phyloP scores from a whole-genome alignment of 2,329 filamentous ascomycete species.

The Xylariaceae sp. region DNA sequence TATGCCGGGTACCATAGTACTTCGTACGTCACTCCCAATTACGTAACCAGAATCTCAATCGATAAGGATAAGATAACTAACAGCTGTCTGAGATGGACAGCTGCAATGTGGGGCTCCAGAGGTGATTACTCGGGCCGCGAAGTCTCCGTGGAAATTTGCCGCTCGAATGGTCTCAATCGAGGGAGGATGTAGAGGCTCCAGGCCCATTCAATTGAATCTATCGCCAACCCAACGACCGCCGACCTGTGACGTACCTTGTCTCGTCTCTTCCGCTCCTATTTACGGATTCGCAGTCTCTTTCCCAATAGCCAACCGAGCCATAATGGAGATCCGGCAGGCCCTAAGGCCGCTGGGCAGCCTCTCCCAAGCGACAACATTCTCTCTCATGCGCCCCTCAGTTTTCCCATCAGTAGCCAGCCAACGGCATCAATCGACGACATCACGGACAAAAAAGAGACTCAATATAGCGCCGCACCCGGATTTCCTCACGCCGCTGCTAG shows the following conservation, averaged over 20 bases:
- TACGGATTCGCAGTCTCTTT: no score
- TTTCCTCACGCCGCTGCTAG: slow-evolving; percentile 42
- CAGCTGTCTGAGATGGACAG: neutral
- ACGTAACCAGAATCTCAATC: neutral
- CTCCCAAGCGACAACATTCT: slow-evolving; percentile 6
- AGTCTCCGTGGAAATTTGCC: slow-evolving; percentile 21
- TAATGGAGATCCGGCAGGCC: slow-evolving; percentile 30
- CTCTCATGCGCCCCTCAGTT: neutral
- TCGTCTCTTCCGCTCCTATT: neutral
- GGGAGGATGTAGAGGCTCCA: neutral
- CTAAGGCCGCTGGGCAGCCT: slow-evolving; percentile 23
- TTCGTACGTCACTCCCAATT: neutral
- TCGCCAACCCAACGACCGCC: neutral
- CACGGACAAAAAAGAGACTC: slow-evolving; percentile 53
- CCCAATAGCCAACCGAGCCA: neutral
- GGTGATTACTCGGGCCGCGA: slow-evolving; percentile 11
- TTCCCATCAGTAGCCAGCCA: slow-evolving; percentile 27
- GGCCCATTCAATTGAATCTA: neutral
- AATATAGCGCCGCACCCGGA: slow-evolving; percentile 59
- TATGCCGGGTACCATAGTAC: no score
- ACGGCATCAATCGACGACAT: slow-evolving; percentile 48
- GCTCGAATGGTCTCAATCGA: neutral
- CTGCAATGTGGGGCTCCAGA: neutral
- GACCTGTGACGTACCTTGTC: neutral
- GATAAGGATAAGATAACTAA: neutral